phyloP scores from a whole-genome alignment of 2,329 filamentous ascomycete genomes.

The Curvularia verruculosa region DNA sequence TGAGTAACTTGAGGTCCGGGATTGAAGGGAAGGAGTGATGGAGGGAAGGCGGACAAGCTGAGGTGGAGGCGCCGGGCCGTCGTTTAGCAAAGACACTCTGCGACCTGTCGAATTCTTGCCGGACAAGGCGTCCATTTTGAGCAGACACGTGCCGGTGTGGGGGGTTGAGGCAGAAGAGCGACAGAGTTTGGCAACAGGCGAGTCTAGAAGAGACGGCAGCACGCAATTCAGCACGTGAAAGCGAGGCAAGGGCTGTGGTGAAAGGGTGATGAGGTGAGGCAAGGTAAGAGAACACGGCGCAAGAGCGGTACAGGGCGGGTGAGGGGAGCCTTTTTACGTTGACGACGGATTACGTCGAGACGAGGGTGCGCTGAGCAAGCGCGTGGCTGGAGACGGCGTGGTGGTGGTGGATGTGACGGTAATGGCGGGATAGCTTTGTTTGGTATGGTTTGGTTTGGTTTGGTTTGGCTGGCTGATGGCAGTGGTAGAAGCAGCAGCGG shows the following conservation, averaged over 20 bases:
- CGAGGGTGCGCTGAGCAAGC: too few relatives aligned
- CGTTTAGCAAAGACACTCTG: conserved; percentile 59
- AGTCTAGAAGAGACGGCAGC: not conserved
- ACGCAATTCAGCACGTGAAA: conserved; percentile 29
- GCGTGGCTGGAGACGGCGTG: too few relatives aligned
- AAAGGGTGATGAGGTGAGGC: too few relatives aligned
- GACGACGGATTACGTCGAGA: conserved; percentile 2
- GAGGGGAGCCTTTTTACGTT: not conserved
- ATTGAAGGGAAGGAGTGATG: conserved; percentile 46
- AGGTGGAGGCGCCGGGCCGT: conserved; percentile 46
- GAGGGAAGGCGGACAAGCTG: conserved; percentile 45
- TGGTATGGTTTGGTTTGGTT: not conserved
- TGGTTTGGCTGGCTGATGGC: not conserved
- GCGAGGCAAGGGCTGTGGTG: too few relatives aligned
- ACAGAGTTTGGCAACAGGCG: not conserved
- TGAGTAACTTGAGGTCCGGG: conserved; percentile 52
- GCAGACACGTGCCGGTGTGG: conserved; percentile 38
- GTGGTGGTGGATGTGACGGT: not conserved
- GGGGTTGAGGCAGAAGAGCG: not conserved
- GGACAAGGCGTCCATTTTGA: conserved; percentile 53
- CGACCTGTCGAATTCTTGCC: conserved; percentile 58
- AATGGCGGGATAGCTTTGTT: too few relatives aligned
- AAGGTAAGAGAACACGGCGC: too few relatives aligned
- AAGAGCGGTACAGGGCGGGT: not conserved
- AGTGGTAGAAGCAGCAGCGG: not conserved